Percentiles rank a stretch among this genome's conserved stretches.
Evolutionary conservation across 371 early-diverging fungal genomes (phyloP).

Genomic region (Lichtheimia ornata): DNA sequence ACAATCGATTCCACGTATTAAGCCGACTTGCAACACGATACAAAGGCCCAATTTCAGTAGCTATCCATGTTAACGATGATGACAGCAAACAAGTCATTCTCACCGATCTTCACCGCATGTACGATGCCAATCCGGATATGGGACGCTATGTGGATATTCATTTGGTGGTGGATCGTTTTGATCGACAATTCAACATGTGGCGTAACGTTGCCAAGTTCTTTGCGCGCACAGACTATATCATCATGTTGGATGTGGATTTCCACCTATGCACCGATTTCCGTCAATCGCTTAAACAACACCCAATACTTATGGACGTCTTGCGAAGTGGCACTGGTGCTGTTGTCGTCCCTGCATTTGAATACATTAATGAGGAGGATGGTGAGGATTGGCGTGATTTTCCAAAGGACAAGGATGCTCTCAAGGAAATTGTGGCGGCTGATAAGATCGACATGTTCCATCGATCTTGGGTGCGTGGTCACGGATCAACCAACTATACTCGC

Average conservation of each 20-base stretch:
- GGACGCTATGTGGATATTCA: conserved; percentile 59
- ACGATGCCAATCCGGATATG: conserved; percentile 52
- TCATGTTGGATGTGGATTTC: conserved; percentile 67
- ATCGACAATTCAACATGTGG: conserved; percentile 70
- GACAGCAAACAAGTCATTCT: conserved; percentile 45
- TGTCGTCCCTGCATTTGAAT: conserved; percentile 67
- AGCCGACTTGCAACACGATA: conserved; percentile 56
- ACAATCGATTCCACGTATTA: conserved; percentile 49
- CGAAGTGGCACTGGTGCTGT: conserved; percentile 51
- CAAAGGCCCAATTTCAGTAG: conserved; percentile 63
- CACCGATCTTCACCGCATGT: conserved; percentile 49
- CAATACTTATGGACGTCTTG: conserved; percentile 46
- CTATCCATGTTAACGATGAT: conserved; percentile 65
- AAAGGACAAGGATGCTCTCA: conserved; percentile 38
- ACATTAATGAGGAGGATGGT: conserved; percentile 51
- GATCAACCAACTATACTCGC: conserved; percentile 56
- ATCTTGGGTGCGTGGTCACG: conserved; percentile 59
- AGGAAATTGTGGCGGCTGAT: conserved; percentile 41
- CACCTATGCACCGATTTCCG: conserved; percentile 61
- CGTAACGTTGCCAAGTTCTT: conserved; percentile 67
- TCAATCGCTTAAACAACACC: conserved; percentile 37
- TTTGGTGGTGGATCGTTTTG: conserved; percentile 60
- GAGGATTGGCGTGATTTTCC: conserved; percentile 54
- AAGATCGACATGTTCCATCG: conserved; percentile 62
- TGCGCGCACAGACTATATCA: conserved; percentile 58